These are phyloP conservation scores for Tetracladium setigerum DNA, from an alignment of 495 filamentous ascomycete species.

Conservation along the genomic window DNA sequence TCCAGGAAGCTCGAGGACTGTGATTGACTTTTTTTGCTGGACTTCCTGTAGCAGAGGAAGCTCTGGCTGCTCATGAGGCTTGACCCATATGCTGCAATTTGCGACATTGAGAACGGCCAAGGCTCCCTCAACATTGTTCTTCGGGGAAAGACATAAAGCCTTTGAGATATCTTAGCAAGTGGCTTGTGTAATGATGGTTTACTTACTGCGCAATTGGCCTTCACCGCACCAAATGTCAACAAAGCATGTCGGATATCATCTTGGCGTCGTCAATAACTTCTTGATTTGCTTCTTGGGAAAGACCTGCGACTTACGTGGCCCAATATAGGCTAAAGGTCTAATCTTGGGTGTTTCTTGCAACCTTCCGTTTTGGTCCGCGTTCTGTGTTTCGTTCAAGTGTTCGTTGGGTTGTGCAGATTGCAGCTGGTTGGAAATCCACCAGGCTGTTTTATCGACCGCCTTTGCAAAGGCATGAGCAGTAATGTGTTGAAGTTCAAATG, in stretches of 20 bases:
- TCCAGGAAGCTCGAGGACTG: conserved; percentile 10
- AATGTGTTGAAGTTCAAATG: conserved; percentile 8
- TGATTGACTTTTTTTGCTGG: conserved; percentile 10
- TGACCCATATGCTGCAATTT: conserved; percentile 25
- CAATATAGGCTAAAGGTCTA: conserved; percentile 18
- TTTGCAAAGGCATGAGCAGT: conserved; percentile 19
- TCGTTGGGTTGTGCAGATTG: no score
- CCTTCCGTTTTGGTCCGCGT: not conserved
- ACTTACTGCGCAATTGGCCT: conserved; percentile 23
- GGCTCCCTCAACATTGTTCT: conserved; percentile 38
- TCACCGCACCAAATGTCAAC: conserved; percentile 20
- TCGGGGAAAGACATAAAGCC: conserved; percentile 30
- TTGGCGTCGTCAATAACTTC: not conserved
- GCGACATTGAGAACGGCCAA: conserved; percentile 35
- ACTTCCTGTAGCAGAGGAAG: not conserved
- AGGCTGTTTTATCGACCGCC: conserved; percentile 22
- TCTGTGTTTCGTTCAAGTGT: not conserved
- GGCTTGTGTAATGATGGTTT: not conserved
- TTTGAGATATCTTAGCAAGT: not conserved
- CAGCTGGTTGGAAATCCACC: conserved; percentile 14
- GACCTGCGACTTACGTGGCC: conserved; percentile 14
- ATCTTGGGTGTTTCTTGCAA: not conserved
- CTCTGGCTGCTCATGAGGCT: not conserved
- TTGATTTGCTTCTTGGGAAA: not conserved
- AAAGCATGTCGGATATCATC: conserved; percentile 18